Base-by-base conservation (phyloP, 1,284 basidiomycete species). In the Abortiporus biennis region DNA sequence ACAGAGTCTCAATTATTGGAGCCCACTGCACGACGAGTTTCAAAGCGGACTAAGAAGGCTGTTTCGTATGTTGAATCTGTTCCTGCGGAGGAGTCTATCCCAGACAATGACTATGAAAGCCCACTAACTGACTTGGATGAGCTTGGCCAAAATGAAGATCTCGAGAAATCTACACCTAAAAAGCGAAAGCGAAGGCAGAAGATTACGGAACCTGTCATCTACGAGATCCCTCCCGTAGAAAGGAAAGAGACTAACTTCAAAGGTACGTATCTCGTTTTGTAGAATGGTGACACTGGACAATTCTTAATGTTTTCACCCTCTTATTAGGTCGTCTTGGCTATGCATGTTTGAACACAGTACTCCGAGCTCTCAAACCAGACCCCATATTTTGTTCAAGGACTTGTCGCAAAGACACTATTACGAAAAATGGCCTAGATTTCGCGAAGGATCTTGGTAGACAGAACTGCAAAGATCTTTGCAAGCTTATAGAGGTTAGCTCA, bases 261-360 rank as follows among this genome's bases (percentile, higher is more conserved):
- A 58, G 90, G 74, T 68, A 39, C 1, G 4, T 9, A n/a, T 33
- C 19, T 21, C 6, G 5, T 21, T 12, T 22, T 17, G 12, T 17
- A 15, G 11, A 4, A 12, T 23, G 6, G 15, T 12, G 30, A 51
- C 49, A 33, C 17, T 36, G 13, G 13, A 17, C 33, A 2, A 48
- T 55, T n/a, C 29, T 50, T 15, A 19, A 47, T 33, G 31, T 33
- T 9, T 43, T 49, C 51, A 31, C 50, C 49, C 3, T 49, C 51
- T 15, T 46, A 49, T 21, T 48, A 53, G 64, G 84, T 30, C 69
- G 83, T n/a, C 64, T 85, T 17, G 82, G 83, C 69, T 85, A 92
- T 55, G 90, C 91, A 1, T 93, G 90, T 55, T 62, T 93, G 36
- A 93, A 93, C 56, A 92, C 90, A 0, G 69, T 93, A 19, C 64